phyloP scores from a whole-genome alignment of 169 alveolate genomes.

The Hammondia hammondi region DNA sequence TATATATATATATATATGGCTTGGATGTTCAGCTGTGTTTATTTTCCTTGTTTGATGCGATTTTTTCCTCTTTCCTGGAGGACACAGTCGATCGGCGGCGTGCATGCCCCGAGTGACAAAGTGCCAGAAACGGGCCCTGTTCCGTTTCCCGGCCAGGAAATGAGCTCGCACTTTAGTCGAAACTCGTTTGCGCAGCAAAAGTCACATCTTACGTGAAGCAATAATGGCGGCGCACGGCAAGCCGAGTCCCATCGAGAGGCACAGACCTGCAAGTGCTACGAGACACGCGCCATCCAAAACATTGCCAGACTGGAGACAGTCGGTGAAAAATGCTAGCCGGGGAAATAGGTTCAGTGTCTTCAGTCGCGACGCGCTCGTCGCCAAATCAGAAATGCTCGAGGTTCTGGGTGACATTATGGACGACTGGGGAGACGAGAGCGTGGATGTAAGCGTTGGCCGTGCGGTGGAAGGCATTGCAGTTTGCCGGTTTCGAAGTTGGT shows the following conservation, averaged over 20 bases:
- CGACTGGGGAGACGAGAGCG: conserved; percentile 6
- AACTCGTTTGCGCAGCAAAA: too few relatives aligned
- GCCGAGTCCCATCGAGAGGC: background rate
- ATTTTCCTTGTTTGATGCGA: too few relatives aligned
- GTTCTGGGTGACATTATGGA: conserved; percentile 4
- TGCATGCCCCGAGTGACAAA: too few relatives aligned
- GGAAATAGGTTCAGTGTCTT: background rate
- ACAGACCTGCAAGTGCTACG: background rate
- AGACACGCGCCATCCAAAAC: background rate
- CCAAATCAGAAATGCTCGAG: conserved; percentile 24
- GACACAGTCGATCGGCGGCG: too few relatives aligned
- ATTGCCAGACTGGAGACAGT: background rate
- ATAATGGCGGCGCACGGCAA: background rate
- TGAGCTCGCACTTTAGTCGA: too few relatives aligned
- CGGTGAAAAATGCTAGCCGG: background rate
- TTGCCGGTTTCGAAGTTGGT: too few relatives aligned
- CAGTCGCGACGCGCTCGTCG: conserved; percentile 12
- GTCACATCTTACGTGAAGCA: background rate
- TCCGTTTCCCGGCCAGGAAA: too few relatives aligned
- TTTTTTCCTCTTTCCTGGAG: too few relatives aligned
- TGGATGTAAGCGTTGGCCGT: background rate
- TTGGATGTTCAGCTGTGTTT: too few relatives aligned
- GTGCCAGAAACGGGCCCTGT: too few relatives aligned
- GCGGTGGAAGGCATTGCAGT: too few relatives aligned
- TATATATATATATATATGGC: too few relatives aligned